These are phyloP conservation scores for Macrocystidia cucumis DNA, from an alignment of 1,284 basidiomycete genomes.

Conservation along the genomic window DNA sequence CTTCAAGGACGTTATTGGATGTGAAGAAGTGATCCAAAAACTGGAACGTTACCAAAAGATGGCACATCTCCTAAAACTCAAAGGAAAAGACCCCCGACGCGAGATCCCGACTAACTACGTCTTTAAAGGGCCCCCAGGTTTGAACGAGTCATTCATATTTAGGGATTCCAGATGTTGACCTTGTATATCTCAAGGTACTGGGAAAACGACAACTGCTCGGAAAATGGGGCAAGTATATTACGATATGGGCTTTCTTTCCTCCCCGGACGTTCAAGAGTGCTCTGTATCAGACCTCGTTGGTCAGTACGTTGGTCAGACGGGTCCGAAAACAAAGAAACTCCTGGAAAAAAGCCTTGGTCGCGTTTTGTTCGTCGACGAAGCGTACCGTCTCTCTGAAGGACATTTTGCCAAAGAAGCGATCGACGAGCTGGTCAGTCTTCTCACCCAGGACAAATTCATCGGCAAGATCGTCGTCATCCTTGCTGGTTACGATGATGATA, in stretches of 20 bases:
- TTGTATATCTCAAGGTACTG: constrained; percentile 27
- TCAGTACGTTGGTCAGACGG: constrained; percentile 61
- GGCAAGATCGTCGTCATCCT: constrained; percentile 57
- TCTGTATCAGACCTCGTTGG: constrained; percentile 62
- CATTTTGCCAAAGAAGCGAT: constrained; percentile 60
- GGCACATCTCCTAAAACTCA: constrained; percentile 31
- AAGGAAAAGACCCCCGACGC: constrained; percentile 33
- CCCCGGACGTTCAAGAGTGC: constrained; percentile 48
- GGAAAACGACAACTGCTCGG: constrained; percentile 40
- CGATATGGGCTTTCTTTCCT: constrained; percentile 57
- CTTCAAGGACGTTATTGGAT: constrained; percentile 56
- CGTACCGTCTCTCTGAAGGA: constrained; percentile 50
- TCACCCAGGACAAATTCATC: constrained; percentile 49
- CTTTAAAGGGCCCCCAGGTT: constrained; percentile 67
- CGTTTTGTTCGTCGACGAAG: constrained; percentile 63
- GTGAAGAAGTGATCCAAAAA: constrained; percentile 41
- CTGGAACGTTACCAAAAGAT: constrained; percentile 45
- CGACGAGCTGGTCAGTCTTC: constrained; percentile 54
- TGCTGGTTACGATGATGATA: constrained; percentile 61
- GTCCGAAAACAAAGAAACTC: constrained; percentile 48
- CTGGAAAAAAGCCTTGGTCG: constrained; percentile 56
- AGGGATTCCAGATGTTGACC: neutral
- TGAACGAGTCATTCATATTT: constrained; percentile 1
- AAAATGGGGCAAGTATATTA: constrained; percentile 55
- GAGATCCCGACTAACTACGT: constrained; percentile 59